Evolutionary conservation across 352 stramenopile species (phyloP), one percentile per base, ranked within the genome.

Genomic region (Halophytophthora batemanensis): DNA sequence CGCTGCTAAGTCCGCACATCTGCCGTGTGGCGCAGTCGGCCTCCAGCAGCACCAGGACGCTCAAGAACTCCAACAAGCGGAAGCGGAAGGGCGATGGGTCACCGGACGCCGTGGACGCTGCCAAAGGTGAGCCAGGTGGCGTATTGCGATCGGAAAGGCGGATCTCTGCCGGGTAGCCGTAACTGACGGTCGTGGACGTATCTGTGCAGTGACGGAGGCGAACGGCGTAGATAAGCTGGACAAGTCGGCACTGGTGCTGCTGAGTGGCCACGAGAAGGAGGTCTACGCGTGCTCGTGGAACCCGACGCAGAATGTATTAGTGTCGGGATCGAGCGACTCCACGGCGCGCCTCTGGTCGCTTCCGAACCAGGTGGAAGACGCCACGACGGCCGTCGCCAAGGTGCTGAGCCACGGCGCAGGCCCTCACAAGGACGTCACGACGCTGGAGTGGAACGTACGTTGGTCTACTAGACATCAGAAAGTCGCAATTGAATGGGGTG

Each of bases 201-300:
- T 46, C 22, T 17, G 7, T 31, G 37, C 36, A 71, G 65, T 57
- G 53, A 62, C 56, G 62, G 80, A 87, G 34, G 53, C 66, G 45
- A 89, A 93, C 50, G 77, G 75, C 17, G 47, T 87, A 34, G 78
- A 84, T 22, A 87, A 89, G 51, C 18, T 70, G 28, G 71, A 85
- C 37, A 90, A 82, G 42, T 68, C 69, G 13, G 64, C 76, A 33
- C 56, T 92, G 14, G 61, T 93, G 29, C 48, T 93, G 46, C 58
- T 92, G 37, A 90, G 52, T 21, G 84, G 84, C 46, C 84, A 95
- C 51, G 84, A 95, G 58, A 92, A 95, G 51, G 84, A 95, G 59
- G 96, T 98, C 22, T 98, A 98, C 68, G 97, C 96, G 64, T 99
- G 96, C 66, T 85, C 93, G 31, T 99, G 97, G 97, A 98, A 99